Conservation (phyloP, 805 yeast genomes). For the Candida berthetii region DNA sequence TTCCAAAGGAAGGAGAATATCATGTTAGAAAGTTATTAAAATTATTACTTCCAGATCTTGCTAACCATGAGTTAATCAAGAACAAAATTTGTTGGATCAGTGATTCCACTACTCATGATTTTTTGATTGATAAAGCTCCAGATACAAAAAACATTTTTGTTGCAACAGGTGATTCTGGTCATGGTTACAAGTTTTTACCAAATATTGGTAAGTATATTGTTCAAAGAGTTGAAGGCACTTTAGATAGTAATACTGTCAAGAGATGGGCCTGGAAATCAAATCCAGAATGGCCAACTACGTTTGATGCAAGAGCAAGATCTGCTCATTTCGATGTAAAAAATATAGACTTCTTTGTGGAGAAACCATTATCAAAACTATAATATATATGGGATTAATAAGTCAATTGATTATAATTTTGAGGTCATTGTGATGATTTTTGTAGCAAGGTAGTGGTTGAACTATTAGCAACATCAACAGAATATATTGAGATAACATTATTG, state of each 20-base stretch:
- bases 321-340: conserved; percentile 12
- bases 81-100: conserved; percentile 35
- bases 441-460: not conserved
- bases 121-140: conserved; percentile 34
- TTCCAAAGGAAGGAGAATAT: conserved; percentile 24
- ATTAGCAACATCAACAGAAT: not conserved
- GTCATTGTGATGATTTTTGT: not conserved
- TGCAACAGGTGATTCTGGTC: conserved; percentile 46
- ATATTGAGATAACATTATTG: too few species aligned
- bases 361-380: not conserved
- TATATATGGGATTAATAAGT: not conserved
- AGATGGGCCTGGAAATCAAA: conserved; percentile 27
- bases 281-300: conserved; percentile 10
- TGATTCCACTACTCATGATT: conserved; percentile 35
- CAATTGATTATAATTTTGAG: not conserved
- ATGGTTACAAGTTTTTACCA: conserved; percentile 40
- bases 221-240: conserved; percentile 23
- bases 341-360: conserved; percentile 8
- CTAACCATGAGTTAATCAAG: conserved; percentile 23
- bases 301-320: conserved; percentile 11
- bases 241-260: conserved; percentile 15
- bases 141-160: conserved; percentile 23
- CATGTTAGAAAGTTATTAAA: conserved; percentile 22
- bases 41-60: conserved; percentile 33
- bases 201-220: conserved; percentile 37